Evolutionary conservation across 352 stramenopile genomes (phyloP).

Genomic region (Pythium aquatile): DNA sequence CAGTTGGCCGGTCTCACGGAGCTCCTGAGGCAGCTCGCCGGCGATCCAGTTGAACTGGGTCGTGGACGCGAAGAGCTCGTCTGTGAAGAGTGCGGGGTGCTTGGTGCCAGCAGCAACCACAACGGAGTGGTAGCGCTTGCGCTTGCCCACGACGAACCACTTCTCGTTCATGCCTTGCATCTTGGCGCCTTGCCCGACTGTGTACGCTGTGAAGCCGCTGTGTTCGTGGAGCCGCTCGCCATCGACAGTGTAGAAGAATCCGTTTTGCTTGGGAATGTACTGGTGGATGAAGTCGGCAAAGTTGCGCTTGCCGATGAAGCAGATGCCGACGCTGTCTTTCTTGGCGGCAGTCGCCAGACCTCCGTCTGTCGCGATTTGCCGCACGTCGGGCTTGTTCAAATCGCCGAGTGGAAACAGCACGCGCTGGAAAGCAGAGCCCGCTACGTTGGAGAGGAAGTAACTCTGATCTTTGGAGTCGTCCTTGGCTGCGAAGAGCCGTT

Average conservation of each 20-base stretch:
- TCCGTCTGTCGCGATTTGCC: slow-evolving; percentile 79
- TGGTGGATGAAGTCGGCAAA: slow-evolving; percentile 92
- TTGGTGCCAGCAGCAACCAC: slow-evolving; percentile 89
- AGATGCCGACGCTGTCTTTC: slow-evolving; percentile 97
- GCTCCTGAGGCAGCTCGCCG: slow-evolving; percentile 39
- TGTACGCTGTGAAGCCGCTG: slow-evolving; percentile 87
- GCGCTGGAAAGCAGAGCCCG: slow-evolving; percentile 59
- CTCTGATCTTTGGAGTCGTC: slow-evolving; percentile 95
- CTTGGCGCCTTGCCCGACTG: slow-evolving; percentile 91
- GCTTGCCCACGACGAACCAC: slow-evolving; percentile 89
- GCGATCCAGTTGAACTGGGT: slow-evolving; percentile 91
- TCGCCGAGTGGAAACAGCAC: slow-evolving; percentile 96
- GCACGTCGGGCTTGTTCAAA: slow-evolving; percentile 91
- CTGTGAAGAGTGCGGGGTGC: slow-evolving; percentile 89
- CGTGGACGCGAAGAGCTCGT: slow-evolving; percentile 77
- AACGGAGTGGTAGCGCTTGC: slow-evolving; percentile 67
- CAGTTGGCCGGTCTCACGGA: slow-evolving; percentile 40
- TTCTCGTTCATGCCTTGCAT: slow-evolving; percentile 87
- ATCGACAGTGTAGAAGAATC: slow-evolving; percentile 82
- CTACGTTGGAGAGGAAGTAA: slow-evolving; percentile 95
- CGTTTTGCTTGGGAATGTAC: slow-evolving; percentile 78
- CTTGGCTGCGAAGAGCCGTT: slow-evolving; percentile 77
- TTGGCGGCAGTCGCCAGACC: slow-evolving; percentile 90
- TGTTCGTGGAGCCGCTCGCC: slow-evolving; percentile 65
- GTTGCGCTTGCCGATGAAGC: slow-evolving; percentile 97